Conservation (phyloP, 768 basidiomycete genomes). For the Amanita molliuscula region DNA sequence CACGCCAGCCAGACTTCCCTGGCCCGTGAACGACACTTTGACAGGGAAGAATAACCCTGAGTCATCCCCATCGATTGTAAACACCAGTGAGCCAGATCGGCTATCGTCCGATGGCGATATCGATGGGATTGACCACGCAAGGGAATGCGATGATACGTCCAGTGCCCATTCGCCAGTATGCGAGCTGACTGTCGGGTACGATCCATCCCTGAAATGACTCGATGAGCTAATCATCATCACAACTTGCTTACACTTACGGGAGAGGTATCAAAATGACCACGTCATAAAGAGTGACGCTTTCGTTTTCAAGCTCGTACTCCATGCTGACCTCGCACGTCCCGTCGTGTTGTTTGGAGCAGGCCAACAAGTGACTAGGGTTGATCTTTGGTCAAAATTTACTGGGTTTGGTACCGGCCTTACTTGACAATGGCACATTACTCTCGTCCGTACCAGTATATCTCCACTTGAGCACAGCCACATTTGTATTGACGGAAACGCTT, state of each 20-base stretch:
- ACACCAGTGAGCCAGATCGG: constrained; percentile 81
- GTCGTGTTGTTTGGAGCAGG: constrained; percentile 84
- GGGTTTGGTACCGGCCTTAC: constrained; percentile 36
- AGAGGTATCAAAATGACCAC: constrained; percentile 87
- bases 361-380: constrained; percentile 85
- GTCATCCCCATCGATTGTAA: constrained; percentile 81
- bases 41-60: constrained; percentile 88
- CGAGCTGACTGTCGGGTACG: constrained; percentile 77
- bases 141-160: constrained; percentile 66
- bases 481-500: constrained; percentile 85
- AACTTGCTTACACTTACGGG: constrained; percentile 47
- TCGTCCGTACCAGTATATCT: constrained; percentile 86
- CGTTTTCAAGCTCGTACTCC: constrained; percentile 93
- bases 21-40: constrained; percentile 66
- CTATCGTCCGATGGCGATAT: constrained; percentile 51
- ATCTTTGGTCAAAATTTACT: not conserved
- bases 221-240: not conserved
- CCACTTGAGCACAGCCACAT: constrained; percentile 88
- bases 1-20: constrained; percentile 75
- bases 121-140: constrained; percentile 76
- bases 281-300: constrained; percentile 70
- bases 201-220: constrained; percentile 43
- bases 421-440: constrained; percentile 80
- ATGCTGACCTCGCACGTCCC: constrained; percentile 94
- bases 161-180: constrained; percentile 75